Base-by-base conservation (phyloP, 2,329 filamentous ascomycete genomes). In the Monilinia aucupariae region DNA sequence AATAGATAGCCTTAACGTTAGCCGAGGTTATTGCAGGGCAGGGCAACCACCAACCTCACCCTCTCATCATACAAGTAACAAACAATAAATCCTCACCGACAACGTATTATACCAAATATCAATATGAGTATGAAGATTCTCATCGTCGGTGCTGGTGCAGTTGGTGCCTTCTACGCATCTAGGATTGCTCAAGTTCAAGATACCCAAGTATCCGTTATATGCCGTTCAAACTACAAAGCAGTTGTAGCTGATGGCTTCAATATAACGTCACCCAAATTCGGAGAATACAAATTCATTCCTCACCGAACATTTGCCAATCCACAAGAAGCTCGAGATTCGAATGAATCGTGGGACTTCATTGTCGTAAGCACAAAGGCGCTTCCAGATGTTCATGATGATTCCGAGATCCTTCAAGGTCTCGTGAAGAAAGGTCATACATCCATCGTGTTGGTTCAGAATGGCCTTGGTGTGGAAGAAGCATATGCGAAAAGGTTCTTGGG, bases 91-190 rank as follows among this genome's bases (percentile, higher is more conserved):
- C 27, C 27, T 3, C 27, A 30, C 27, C 27, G 27, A 30, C 27
- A 30, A 30, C 27, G 6, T 30, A 30, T 30, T 30, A 30, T 30
- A 30, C 6, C 27, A 30, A 30, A 30, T 3, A 30, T 52, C 34
- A 64, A 7, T 13, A 72, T 70, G 67, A 64, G 68, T 17, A 65
- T 67, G 20, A 80, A 86, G 67, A 77, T 89, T 62, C 80, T 89
- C 63, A 86, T 90, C 68, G 82, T 77, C 3, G 76, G 87, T 71
- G 87, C 86, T 27, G 87, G 87, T 67, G 87, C 87, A 65, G 85
- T 90, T 49, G 87, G 87, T 62, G 87, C 85, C 62, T 90, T 90
- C 77, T 90, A 89, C 70, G 87, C 85, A 53, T 88, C 86, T 8
- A 80, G 87, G 27, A 79, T 90, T 20, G 85, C 88, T 68, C 78